Evolutionary conservation across 306 rosid species (phyloP).

Genomic region (Sicyos edulis): DNA sequence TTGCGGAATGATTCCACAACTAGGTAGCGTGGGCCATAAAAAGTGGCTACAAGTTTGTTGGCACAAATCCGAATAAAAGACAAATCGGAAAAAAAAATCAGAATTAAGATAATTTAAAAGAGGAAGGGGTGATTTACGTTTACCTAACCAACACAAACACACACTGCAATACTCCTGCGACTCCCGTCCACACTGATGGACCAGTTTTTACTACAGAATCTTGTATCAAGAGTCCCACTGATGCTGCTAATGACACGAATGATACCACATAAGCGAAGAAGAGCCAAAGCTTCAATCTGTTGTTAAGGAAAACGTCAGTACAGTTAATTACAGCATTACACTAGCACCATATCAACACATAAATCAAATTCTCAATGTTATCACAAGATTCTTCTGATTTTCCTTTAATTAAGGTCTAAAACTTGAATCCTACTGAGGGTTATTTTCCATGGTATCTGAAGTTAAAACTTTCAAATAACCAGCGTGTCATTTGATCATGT

Average conservation of each 20-base stretch:
- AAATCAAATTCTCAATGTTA: neutral
- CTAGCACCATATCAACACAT: neutral
- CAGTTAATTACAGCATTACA: neutral
- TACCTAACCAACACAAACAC: conserved; percentile 86
- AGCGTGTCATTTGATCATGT: neutral
- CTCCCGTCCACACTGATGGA: conserved; percentile 92
- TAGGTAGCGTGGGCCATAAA: neutral
- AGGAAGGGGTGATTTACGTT: conserved; percentile 29
- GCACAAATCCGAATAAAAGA: conserved; percentile 8
- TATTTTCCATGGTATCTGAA: neutral
- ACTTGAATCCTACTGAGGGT: neutral
- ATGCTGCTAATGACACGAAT: conserved; percentile 94
- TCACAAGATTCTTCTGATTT: neutral
- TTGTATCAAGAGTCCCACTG: conserved; percentile 84
- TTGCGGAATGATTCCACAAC: neutral
- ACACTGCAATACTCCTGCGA: conserved; percentile 88
- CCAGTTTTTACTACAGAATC: conserved; percentile 81
- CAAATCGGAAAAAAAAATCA: conserved; percentile 8
- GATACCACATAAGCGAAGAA: conserved; percentile 93
- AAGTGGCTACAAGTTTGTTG: neutral
- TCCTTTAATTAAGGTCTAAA: neutral
- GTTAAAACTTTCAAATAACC: neutral
- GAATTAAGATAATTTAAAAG: conserved; percentile 16
- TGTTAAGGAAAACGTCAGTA: conserved; percentile 27
- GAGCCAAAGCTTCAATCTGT: conserved; percentile 98